phyloP scores from a whole-genome alignment of 768 basidiomycete species.

The Naganishia friedmannii region DNA sequence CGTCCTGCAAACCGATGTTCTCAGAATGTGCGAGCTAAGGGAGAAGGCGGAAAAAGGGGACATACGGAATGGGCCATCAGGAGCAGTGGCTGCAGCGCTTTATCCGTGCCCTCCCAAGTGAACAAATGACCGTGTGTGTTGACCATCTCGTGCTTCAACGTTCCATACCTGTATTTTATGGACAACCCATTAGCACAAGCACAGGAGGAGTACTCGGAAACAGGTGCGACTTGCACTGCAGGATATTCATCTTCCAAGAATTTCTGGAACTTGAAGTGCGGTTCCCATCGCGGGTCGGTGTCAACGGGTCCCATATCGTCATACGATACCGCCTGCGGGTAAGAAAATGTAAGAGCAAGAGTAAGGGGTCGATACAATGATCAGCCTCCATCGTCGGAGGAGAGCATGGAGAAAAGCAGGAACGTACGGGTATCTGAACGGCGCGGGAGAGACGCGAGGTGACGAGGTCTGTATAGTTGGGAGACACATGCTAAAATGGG shows the following conservation, averaged over 20 bases:
- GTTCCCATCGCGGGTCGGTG: conserved; percentile 40
- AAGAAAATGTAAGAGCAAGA: neutral
- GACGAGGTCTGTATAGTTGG: conserved; percentile 24
- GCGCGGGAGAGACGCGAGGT: conserved; percentile 20
- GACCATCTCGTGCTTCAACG: conserved; percentile 64
- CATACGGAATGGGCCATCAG: conserved; percentile 46
- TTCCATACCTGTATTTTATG: conserved; percentile 30
- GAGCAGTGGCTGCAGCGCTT: conserved; percentile 65
- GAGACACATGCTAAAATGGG: conserved; percentile 6
- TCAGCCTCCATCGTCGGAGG: neutral
- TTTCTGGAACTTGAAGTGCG: conserved; percentile 40
- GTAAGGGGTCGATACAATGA: neutral
- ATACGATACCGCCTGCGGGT: conserved; percentile 41
- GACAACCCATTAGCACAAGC: neutral
- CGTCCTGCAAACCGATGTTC: conserved; percentile 54
- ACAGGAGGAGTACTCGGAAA: neutral
- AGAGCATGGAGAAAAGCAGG: neutral
- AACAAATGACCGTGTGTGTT: conserved; percentile 75
- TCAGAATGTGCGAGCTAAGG: neutral
- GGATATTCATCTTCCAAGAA: conserved; percentile 45
- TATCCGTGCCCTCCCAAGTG: conserved; percentile 67
- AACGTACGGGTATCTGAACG: conserved; percentile 31
- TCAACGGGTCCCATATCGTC: conserved; percentile 42
- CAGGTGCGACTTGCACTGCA: conserved; percentile 33
- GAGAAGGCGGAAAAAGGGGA: neutral